Percentiles rank a stretch among this genome's conserved stretches.
These are phyloP conservation scores for Xylariomycetidae sp. DNA, from an alignment of 2,329 filamentous ascomycete species.

Conservation along the genomic window DNA sequence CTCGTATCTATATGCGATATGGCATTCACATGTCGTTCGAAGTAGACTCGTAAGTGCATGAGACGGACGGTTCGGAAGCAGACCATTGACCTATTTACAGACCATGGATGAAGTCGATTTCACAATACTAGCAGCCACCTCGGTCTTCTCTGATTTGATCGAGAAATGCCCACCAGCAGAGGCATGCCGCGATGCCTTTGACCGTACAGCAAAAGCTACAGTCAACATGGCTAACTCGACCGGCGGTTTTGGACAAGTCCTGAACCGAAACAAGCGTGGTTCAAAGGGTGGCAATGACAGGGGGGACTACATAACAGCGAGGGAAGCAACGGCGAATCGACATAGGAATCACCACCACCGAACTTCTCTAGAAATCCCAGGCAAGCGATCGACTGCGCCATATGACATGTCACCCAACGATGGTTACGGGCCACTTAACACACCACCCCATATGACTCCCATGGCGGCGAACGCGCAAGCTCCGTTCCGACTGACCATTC, in stretches of 20 bases:
- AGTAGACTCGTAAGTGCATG: constrained; percentile 71
- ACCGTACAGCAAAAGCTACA: constrained; percentile 90
- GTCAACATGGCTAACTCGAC: constrained; percentile 91
- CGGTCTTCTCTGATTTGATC: constrained; percentile 84
- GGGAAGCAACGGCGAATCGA: constrained; percentile 26
- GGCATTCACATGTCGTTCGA: constrained; percentile 88
- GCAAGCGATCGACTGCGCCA: constrained; percentile 14
- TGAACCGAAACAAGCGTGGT: constrained; percentile 23
- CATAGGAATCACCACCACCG: constrained; percentile 18
- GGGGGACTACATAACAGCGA: constrained; percentile 24
- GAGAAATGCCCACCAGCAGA: constrained; percentile 94
- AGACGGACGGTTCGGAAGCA: constrained; percentile 6
- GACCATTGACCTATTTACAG: constrained; percentile 34
- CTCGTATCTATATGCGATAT: constrained; percentile 94
- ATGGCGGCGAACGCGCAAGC: constrained; percentile 14
- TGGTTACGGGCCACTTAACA: constrained; percentile 17
- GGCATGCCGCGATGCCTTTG: constrained; percentile 90
- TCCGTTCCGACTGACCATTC: constrained; percentile 24
- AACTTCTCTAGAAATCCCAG: constrained; percentile 16
- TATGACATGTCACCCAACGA: constrained; percentile 19
- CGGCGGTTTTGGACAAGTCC: constrained; percentile 65
- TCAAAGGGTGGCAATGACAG: constrained; percentile 20
- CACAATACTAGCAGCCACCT: constrained; percentile 87
- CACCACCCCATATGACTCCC: constrained; percentile 17
- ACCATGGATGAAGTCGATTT: constrained; percentile 97